Evolutionary conservation across 805 yeast species (phyloP).

Genomic region (Jamesozyma rosinii): DNA sequence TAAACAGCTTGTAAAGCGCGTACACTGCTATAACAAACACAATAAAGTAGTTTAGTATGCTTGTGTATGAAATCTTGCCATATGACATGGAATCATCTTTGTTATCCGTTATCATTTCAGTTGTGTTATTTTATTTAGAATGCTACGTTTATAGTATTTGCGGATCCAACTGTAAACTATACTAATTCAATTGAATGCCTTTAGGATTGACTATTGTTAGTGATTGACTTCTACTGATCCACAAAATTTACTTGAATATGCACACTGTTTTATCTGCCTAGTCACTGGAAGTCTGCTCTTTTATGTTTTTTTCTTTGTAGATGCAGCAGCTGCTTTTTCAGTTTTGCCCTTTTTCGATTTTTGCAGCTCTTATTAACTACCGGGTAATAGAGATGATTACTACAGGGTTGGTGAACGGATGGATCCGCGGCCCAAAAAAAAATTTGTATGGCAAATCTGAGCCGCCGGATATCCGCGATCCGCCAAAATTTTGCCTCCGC

Average conservation of each 20-base stretch:
- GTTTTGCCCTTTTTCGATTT: background rate
- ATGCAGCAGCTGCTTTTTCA: background rate
- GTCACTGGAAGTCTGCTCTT: background rate
- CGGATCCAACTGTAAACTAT: background rate
- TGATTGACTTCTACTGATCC: background rate
- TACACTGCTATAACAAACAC: slow-evolving; percentile 19
- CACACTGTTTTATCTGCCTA: background rate
- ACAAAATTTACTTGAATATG: background rate
- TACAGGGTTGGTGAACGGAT: too few species aligned
- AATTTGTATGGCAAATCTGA: too few species aligned
- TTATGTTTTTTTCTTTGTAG: background rate
- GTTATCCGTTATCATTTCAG: background rate
- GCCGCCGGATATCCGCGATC: too few species aligned
- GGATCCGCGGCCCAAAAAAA: too few species aligned
- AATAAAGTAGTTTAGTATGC: slow-evolving; percentile 16
- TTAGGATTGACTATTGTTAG: background rate
- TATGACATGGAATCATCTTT: slow-evolving; percentile 4
- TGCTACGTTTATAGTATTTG: background rate
- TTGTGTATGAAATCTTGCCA: slow-evolving; percentile 13
- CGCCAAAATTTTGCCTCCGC: too few species aligned
- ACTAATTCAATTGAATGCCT: background rate
- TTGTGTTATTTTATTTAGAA: background rate
- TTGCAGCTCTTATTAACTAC: background rate
- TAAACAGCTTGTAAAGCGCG: slow-evolving; percentile 46
- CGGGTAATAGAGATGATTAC: background rate